Conservation (phyloP, 768 basidiomycete species). For the Brasilioporus rufonigricans region DNA sequence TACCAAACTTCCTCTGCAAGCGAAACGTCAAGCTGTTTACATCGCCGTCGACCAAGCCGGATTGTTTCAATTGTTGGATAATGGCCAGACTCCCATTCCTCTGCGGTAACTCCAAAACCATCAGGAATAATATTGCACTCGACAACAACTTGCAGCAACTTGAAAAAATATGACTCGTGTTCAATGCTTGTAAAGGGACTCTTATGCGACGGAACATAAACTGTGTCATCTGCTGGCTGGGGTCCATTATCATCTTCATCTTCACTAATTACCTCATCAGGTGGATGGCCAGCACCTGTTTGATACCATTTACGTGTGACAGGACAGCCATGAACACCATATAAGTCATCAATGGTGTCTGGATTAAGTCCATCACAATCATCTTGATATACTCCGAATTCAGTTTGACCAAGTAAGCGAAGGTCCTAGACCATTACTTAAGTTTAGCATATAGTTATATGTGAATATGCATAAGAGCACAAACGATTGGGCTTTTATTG, state of each 20-base stretch:
- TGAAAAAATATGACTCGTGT: background rate
- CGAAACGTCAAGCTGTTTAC: background rate
- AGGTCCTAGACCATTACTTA: too few species aligned
- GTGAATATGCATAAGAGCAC: too few species aligned
- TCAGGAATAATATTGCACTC: background rate
- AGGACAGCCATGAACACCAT: background rate
- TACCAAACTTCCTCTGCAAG: background rate
- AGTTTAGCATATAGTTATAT: too few species aligned
- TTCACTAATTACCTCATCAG: background rate
- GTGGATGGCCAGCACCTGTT: background rate
- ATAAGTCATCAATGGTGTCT: too few species aligned
- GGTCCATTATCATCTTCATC: background rate
- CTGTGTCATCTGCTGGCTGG: background rate
- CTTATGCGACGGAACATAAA: background rate
- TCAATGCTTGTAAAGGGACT: background rate
- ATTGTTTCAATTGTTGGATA: background rate
- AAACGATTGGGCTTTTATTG: too few species aligned
- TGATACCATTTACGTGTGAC: background rate
- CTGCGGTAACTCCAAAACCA: background rate
- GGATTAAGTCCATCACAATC: too few species aligned
- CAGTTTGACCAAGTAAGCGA: too few species aligned
- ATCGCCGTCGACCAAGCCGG: background rate
- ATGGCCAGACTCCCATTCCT: background rate
- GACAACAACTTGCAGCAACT: background rate
- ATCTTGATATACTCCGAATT: too few species aligned